phyloP scores from a whole-genome alignment of 1,284 basidiomycete genomes.

The Somion occarium region DNA sequence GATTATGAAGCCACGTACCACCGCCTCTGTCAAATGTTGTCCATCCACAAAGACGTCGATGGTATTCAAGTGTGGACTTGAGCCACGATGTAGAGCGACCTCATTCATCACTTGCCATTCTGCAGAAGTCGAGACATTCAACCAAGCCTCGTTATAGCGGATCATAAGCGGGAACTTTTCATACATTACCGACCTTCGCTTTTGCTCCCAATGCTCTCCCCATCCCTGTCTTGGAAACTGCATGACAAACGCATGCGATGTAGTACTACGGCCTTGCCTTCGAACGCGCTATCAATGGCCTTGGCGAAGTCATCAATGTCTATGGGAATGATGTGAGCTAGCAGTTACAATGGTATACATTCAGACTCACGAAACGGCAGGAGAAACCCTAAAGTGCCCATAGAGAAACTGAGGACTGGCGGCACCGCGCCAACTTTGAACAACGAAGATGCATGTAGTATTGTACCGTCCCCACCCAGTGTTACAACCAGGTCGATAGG shows the following conservation, averaged over 20 bases:
- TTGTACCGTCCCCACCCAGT: slow-evolving; percentile 93
- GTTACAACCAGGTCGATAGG: slow-evolving; percentile 87
- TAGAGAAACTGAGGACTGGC: slow-evolving; percentile 92
- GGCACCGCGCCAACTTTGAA: slow-evolving; percentile 89
- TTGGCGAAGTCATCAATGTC: slow-evolving; percentile 80
- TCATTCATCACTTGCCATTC: slow-evolving; percentile 99
- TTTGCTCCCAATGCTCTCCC: slow-evolving; percentile 49
- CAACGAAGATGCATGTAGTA: slow-evolving; percentile 89
- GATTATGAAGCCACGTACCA: slow-evolving; percentile 54
- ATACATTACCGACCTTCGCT: slow-evolving; percentile 43
- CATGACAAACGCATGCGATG: slow-evolving; percentile 86
- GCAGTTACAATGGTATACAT: not conserved
- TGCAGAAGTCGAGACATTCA: slow-evolving; percentile 19
- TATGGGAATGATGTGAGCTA: slow-evolving; percentile 26
- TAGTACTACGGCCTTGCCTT: slow-evolving; percentile 74
- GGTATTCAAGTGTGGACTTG: slow-evolving; percentile 88
- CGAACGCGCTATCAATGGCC: slow-evolving; percentile 74
- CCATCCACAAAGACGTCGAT: slow-evolving; percentile 96
- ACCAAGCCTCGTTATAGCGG: slow-evolving; percentile 1
- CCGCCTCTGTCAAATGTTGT: slow-evolving; percentile 92
- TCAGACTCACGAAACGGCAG: slow-evolving; percentile 82
- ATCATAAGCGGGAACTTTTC: not conserved
- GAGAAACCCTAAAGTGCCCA: slow-evolving; percentile 94
- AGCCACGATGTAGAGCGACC: slow-evolving; percentile 87
- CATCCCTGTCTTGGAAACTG: slow-evolving; percentile 63